Base-by-base conservation (phyloP, 2,329 filamentous ascomycete species). In the Sporothrix sp. region DNA sequence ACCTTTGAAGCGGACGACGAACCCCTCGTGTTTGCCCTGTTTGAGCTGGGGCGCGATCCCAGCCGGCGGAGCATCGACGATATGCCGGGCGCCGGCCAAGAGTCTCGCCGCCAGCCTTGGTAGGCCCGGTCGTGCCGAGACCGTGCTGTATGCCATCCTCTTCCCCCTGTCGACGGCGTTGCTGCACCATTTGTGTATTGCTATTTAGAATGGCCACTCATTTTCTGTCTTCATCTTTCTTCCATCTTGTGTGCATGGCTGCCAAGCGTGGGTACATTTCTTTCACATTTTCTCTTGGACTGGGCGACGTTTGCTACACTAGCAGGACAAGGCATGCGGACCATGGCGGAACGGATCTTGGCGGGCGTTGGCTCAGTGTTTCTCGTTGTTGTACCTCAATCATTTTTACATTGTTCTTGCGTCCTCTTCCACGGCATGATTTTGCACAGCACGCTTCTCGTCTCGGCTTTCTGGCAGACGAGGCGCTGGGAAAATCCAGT, bases 11-110 rank as follows among this genome's bases (percentile, higher is more conserved):
- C 71, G 21, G 81, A 84, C 53, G 84, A 85, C 50, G 84, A 87
- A 59, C 81, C 81, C 0, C 64, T 87, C 9, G 71, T 87, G 9
- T 87, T 87, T 63, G 81, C 84, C 56, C 79, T 87, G 72, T 85
- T 81, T 32, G 84, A 87, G 63, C 76, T 86, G 61, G 80, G 81
- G 57, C 70, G 75, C 16, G 72, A 74, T 51, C 73, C 74, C 39
- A 52, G 49, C 48, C 69, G 79, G 54, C 71, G 76, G 55, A 82
- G 77, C 57, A 62, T 82, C 7, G 79, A 83, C 57, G 79, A 82
- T 54, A 66, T 64, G 1, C 63, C 68, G 21, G 30, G 35, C 13
- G 36, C n/a, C 13, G 36, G 32, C 7, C 14, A 20, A n/a, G n/a
- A n/a, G 14, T 32, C 30, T 10, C 44, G 45, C 20, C 40, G 38